These are phyloP conservation scores for Trichaptum fuscoviolaceum DNA, from an alignment of 768 basidiomycete genomes.

Conservation along the genomic window DNA sequence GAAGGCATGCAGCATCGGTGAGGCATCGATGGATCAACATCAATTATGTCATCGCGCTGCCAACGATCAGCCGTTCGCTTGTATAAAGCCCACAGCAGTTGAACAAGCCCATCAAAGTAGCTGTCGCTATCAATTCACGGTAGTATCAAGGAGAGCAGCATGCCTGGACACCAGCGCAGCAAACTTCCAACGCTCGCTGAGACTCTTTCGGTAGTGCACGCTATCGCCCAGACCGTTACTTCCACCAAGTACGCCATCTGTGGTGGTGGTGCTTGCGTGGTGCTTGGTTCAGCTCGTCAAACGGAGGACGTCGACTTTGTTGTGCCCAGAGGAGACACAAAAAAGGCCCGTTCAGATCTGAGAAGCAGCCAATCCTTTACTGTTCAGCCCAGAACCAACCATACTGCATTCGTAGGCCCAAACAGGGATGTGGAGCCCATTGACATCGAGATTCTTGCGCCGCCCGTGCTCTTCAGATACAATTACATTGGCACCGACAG, in stretches of 20 bases:
- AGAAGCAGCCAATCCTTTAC: neutral
- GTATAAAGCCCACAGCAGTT: no score
- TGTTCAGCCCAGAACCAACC: neutral
- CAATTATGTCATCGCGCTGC: no score
- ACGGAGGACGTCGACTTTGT: constrained; percentile 1
- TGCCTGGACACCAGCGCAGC: neutral
- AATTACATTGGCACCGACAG: constrained; percentile 2
- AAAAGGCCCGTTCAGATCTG: neutral
- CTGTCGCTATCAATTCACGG: neutral
- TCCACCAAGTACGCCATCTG: constrained; percentile 1
- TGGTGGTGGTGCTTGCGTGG: neutral
- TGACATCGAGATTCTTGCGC: neutral
- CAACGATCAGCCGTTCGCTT: no score
- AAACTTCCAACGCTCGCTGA: neutral
- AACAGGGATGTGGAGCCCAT: neutral
- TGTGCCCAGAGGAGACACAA: neutral
- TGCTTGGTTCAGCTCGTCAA: neutral
- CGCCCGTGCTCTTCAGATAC: constrained; percentile 2
- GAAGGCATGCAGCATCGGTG: no score
- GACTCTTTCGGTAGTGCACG: neutral
- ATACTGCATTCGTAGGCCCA: neutral
- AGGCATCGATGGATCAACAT: no score
- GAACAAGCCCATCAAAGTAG: no score
- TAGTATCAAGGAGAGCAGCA: neutral
- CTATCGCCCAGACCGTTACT: neutral